These are phyloP conservation scores for Platanus orientalis DNA, from an alignment of 164 flowering plant species.

Conservation along the genomic window DNA sequence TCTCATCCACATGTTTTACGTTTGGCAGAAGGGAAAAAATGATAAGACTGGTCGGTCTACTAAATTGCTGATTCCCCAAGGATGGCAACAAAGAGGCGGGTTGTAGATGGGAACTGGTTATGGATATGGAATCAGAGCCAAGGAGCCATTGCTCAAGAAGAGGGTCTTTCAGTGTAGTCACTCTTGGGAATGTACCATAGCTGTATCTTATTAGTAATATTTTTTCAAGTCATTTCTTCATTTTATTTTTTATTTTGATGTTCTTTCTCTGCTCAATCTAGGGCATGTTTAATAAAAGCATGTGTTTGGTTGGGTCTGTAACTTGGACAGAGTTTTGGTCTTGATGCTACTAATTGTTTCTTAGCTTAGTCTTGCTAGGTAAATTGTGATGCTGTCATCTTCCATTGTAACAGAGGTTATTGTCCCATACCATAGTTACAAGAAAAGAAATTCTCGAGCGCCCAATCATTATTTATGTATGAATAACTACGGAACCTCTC, in stretches of 20 bases:
- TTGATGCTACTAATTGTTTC: no score
- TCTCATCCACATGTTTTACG: not conserved
- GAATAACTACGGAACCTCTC: no score
- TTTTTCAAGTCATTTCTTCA: not conserved
- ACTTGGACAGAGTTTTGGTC: not conserved
- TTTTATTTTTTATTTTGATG: not conserved
- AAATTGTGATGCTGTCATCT: no score
- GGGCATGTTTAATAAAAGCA: slow-evolving; percentile 10
- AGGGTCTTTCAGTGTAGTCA: not conserved
- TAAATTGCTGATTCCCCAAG: not conserved
- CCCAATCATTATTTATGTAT: no score
- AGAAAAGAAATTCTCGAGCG: no score
- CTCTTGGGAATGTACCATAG: slow-evolving; percentile 17
- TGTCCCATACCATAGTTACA: no score
- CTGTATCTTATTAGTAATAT: slow-evolving; percentile 2
- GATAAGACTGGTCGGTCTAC: not conserved
- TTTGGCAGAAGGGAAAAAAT: not conserved
- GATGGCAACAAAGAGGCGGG: not conserved
- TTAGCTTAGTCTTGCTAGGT: no score
- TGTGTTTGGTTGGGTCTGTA: slow-evolving; percentile 8
- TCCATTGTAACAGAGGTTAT: no score
- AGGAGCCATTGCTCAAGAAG: not conserved
- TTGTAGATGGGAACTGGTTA: not conserved
- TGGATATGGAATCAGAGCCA: not conserved
- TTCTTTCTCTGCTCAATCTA: slow-evolving; percentile 2